Evolutionary conservation across 1,284 basidiomycete genomes (phyloP).

Genomic region (Macrocystidia cucumis): DNA sequence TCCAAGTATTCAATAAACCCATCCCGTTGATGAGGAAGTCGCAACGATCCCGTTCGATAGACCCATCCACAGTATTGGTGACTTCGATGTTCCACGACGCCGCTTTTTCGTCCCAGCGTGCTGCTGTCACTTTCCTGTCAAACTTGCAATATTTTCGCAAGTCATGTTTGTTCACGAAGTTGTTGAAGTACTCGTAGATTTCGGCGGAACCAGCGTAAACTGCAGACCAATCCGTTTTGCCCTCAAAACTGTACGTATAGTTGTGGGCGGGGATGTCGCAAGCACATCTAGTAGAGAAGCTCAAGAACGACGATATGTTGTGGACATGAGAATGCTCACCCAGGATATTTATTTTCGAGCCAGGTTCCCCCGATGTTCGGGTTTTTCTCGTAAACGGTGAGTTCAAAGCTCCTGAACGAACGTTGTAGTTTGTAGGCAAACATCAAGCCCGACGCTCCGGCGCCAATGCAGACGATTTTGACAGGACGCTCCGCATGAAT

Average conservation of each 20-base stretch:
- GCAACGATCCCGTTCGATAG: slow-evolving; percentile 14
- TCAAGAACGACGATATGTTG: background rate
- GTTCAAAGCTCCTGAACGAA: slow-evolving; percentile 21
- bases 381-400: slow-evolving; percentile 13
- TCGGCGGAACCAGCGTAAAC: slow-evolving; percentile 22
- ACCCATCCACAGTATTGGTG: slow-evolving; percentile 19
- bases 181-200: slow-evolving; percentile 26
- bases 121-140: slow-evolving; percentile 26
- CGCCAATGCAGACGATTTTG: slow-evolving; percentile 22
- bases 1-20: slow-evolving; percentile 32
- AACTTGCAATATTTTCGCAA: slow-evolving; percentile 18
- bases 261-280: slow-evolving; percentile 25
- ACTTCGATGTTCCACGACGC: slow-evolving; percentile 27
- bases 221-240: slow-evolving; percentile 24
- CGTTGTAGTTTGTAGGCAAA: slow-evolving; percentile 26
- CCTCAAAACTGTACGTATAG: slow-evolving; percentile 29
- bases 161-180: slow-evolving; percentile 21
- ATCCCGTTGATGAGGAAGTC: slow-evolving; percentile 37
- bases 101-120: slow-evolving; percentile 28
- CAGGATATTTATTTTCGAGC: slow-evolving; percentile 24
- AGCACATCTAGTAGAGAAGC: slow-evolving; percentile 19
- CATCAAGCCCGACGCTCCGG: slow-evolving; percentile 24
- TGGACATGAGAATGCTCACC: slow-evolving; percentile 7
- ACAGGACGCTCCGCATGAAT: slow-evolving; percentile 18
- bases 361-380: slow-evolving; percentile 7